Percentiles rank a stretch among this genome's conserved stretches.
Conservation (phyloP, 1,139 yeast genomes). For the Suhomyces yuchorum region DNA sequence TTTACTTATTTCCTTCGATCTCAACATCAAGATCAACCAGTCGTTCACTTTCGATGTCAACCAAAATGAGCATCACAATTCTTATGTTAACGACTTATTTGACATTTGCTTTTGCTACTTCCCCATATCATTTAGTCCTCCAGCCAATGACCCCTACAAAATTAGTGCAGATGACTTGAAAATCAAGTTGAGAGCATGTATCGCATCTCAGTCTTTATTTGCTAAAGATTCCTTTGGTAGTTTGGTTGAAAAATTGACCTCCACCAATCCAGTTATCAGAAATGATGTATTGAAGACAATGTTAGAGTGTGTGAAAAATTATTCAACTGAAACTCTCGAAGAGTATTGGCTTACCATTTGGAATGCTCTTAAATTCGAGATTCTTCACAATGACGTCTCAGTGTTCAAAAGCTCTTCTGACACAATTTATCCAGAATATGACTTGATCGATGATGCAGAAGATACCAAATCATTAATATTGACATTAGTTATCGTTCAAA, state of each 20-base stretch:
- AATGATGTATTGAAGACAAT: constrained; percentile 73
- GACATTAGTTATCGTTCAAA: constrained; percentile 51
- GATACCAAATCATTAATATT: constrained; percentile 45
- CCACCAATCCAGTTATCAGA: constrained; percentile 78
- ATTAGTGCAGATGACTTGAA: constrained; percentile 77
- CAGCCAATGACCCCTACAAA: constrained; percentile 85
- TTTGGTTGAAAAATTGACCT: constrained; percentile 78
- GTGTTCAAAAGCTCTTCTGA: constrained; percentile 31
- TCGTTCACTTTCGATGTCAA: constrained; percentile 41
- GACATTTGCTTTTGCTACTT: constrained; percentile 93
- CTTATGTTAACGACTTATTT: constrained; percentile 57
- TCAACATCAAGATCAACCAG: constrained; percentile 54
- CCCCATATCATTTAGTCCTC: constrained; percentile 94
- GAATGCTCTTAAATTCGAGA: constrained; percentile 87
- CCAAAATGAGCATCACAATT: constrained; percentile 43
- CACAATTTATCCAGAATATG: constrained; percentile 35
- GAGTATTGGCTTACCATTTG: constrained; percentile 74
- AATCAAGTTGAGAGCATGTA: constrained; percentile 54
- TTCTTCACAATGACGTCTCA: constrained; percentile 67
- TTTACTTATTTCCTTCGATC: constrained; percentile 65
- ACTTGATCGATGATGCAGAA: constrained; percentile 37
- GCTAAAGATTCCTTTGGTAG: constrained; percentile 78
- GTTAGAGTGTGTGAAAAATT: constrained; percentile 54
- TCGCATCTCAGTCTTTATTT: constrained; percentile 64
- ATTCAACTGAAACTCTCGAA: constrained; percentile 48